Percentiles rank a stretch among this genome's conserved stretches.
These are phyloP conservation scores for Pachysolen tannophilus DNA, from an alignment of 805 yeast genomes.

Conservation along the genomic window DNA sequence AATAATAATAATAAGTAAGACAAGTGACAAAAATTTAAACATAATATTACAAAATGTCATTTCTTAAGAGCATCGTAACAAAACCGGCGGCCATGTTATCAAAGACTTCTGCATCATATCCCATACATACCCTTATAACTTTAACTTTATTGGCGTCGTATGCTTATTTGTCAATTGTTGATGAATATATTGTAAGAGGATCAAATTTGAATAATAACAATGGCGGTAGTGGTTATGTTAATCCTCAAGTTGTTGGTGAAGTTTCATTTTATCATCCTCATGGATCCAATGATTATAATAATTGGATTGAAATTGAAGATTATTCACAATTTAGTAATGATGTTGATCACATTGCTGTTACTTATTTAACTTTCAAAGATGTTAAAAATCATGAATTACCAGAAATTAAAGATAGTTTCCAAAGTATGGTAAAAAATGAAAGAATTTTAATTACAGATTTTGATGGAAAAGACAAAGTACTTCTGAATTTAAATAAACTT, in stretches of 20 bases:
- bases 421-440: conserved; percentile 32
- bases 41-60: background rate
- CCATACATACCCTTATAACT: conserved; percentile 76
- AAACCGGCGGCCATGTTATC: conserved; percentile 18
- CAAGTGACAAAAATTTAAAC: background rate
- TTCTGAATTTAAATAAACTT: conserved; percentile 18
- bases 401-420: conserved; percentile 28
- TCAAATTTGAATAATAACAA: background rate
- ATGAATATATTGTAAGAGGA: conserved; percentile 39
- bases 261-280: conserved; percentile 29
- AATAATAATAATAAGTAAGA: background rate
- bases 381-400: conserved; percentile 34
- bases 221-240: conserved; percentile 23
- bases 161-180: conserved; percentile 70
- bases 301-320: conserved; percentile 46
- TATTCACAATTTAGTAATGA: conserved; percentile 25
- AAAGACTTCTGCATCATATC: conserved; percentile 62
- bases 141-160: conserved; percentile 70
- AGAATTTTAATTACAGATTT: conserved; percentile 28
- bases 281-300: conserved; percentile 19
- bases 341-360: conserved; percentile 39
- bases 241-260: conserved; percentile 20
- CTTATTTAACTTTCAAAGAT: conserved; percentile 52
- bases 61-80: background rate
- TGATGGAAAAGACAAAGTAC: conserved; percentile 15